Base-by-base conservation (phyloP, 2,329 filamentous ascomycete species). In the Botrytis paeoniae region DNA sequence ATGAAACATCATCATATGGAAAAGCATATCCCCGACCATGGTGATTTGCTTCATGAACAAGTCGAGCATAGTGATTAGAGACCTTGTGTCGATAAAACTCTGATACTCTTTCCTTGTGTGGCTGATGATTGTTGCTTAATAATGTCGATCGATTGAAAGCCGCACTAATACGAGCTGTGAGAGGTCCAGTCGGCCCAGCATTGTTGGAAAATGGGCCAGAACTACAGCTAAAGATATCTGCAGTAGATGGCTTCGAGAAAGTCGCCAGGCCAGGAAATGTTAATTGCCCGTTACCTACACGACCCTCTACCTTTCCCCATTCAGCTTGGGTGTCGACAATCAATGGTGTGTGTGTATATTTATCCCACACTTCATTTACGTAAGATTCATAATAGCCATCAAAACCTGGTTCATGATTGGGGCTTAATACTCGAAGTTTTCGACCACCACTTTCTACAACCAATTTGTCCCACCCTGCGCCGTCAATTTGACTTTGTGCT, bases 151-250 rank as follows among this genome's bases (percentile, higher is more conserved):
- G 72, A 74, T 80, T 79, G 18, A 80, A 75, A 0, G 73, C 79
- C 4, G 79, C 79, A 12, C 75, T 71, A 29, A 80, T 74, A 6
- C 79, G 72, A 39, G 79, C 72, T 1, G 73, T 76, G 7, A 78
- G 66, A n/a, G 72, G 75, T 1, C 75, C 75, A 41, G 75, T 71
- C 29, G 68, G 75, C 5, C 73, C 73, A 25, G 70, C 73, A 51
- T 79, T 35, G 79, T 74, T 70, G 81, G 84, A 83, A 76, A 92
- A 91, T 0, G 89, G 89, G 0, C 89, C 89, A 2, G 86, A 89
- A 76, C 87, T 89, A 82, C 90, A 92, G 51, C 86, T 86, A 78
- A 93, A 89, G 75, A 93, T 91, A 80, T 93, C 91, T 20, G 82
- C 82, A 2, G 88, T 87, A 1, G 82, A 85, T 0, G 91, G 91